These are phyloP conservation scores for Annulohypoxylon nitens DNA, from an alignment of 495 filamentous ascomycete genomes.

Conservation along the genomic window DNA sequence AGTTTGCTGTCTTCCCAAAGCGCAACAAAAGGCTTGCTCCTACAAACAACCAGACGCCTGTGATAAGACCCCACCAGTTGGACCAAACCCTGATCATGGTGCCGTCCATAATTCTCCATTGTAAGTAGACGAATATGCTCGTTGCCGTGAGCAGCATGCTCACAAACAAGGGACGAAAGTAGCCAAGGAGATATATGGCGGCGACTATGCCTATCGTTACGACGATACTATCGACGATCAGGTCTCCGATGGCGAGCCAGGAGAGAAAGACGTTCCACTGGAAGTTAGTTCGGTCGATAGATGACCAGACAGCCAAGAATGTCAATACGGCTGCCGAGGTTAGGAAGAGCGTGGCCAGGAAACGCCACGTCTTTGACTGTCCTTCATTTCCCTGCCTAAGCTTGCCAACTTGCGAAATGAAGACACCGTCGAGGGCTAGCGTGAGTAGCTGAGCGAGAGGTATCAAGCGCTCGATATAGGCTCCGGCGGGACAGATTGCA, in stretches of 20 bases:
- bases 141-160: slow-evolving; percentile 35
- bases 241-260: slow-evolving; percentile 40
- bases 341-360: slow-evolving; percentile 37
- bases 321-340: slow-evolving; percentile 42
- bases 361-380: slow-evolving; percentile 29
- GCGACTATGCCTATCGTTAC: slow-evolving; percentile 35
- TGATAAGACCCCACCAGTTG: slow-evolving; percentile 34
- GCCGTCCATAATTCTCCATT: slow-evolving; percentile 44
- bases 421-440: slow-evolving; percentile 37
- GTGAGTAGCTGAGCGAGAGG: slow-evolving; percentile 46
- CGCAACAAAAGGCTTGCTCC: slow-evolving; percentile 43
- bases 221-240: slow-evolving; percentile 37
- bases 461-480: slow-evolving; percentile 41
- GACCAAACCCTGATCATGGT: slow-evolving; percentile 45
- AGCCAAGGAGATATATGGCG: slow-evolving; percentile 41
- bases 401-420: slow-evolving; percentile 40
- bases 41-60: slow-evolving; percentile 39
- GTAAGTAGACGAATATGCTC: slow-evolving; percentile 42
- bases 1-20: slow-evolving; percentile 25
- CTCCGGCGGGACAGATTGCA: slow-evolving; percentile 45
- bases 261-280: slow-evolving; percentile 44
- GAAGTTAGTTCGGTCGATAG: slow-evolving; percentile 38
- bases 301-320: slow-evolving; percentile 46
- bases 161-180: slow-evolving; percentile 38
- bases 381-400: slow-evolving; percentile 37